Percentiles rank a stretch among this genome's conserved stretches.
Conservation (phyloP, 140 eudicot genomes). For the Ambrosia hybrid region DNA sequence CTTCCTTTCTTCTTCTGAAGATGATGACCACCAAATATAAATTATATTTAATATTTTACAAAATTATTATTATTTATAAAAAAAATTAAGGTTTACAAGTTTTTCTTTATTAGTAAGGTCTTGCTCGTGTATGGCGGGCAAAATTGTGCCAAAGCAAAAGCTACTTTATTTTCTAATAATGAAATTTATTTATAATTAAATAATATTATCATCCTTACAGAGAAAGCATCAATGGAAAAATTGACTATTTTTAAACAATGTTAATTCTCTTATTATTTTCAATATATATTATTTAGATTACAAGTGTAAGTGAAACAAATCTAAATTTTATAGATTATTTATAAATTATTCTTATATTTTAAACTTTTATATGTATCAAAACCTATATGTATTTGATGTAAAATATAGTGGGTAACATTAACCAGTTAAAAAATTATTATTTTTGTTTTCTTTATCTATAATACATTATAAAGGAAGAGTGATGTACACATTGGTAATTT, state of each 20-base stretch:
- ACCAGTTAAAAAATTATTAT: too few relatives aligned
- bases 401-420: too few relatives aligned
- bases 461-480: too few relatives aligned
- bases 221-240: slow-evolving; percentile 25
- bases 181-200: slow-evolving; percentile 16
- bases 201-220: slow-evolving; percentile 20
- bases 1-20: slow-evolving; percentile 32
- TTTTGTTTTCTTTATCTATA: too few relatives aligned
- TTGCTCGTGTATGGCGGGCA: slow-evolving; percentile 29
- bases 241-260: too few relatives aligned
- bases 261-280: neutral
- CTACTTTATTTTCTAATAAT: slow-evolving; percentile 27
- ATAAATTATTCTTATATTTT: too few relatives aligned
- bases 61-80: slow-evolving; percentile 3
- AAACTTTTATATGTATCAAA: too few relatives aligned
- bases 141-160: slow-evolving; percentile 36
- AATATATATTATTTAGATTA: neutral
- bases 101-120: neutral
- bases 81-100: neutral
- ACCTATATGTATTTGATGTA: too few relatives aligned
- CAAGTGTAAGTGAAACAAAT: neutral
- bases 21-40: too few relatives aligned
- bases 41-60: too few relatives aligned
- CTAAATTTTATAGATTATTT: too few relatives aligned
- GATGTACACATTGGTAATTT: too few relatives aligned